Conservation (phyloP, 148 eudicot genomes). For the Arctostaphylos glauca region DNA sequence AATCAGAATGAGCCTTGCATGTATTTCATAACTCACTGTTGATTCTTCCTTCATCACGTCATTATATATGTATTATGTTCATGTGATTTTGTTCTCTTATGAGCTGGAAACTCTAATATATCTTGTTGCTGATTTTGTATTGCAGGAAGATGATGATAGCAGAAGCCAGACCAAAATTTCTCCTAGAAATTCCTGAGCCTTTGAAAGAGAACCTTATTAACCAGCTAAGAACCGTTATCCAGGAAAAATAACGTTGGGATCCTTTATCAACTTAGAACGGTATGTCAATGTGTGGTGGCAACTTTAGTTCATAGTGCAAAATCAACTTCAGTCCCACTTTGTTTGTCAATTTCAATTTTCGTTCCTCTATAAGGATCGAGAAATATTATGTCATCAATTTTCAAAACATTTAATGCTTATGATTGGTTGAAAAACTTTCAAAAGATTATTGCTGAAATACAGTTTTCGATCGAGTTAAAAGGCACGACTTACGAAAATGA, state of each 20-base stretch:
- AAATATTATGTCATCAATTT: too few species aligned
- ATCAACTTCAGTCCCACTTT: too few species aligned
- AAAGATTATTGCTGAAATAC: too few species aligned
- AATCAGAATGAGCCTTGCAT: background rate
- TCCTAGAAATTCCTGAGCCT: slow-evolving; percentile 65
- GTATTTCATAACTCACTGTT: background rate
- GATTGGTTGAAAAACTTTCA: too few species aligned
- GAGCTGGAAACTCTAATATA: background rate
- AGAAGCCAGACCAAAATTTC: slow-evolving; percentile 55
- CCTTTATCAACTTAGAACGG: slow-evolving; percentile 22
- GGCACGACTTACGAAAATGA: too few species aligned
- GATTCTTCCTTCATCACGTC: background rate
- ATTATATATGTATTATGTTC: background rate
- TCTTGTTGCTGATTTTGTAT: slow-evolving; percentile 6
- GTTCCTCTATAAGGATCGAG: too few species aligned
- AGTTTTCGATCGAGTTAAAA: too few species aligned
- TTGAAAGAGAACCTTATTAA: slow-evolving; percentile 62
- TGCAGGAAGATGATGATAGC: slow-evolving; percentile 66
- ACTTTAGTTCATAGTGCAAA: background rate
- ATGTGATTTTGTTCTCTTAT: background rate
- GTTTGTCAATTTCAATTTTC: too few species aligned
- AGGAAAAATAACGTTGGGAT: slow-evolving; percentile 28
- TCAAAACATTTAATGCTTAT: too few species aligned
- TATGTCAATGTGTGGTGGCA: slow-evolving; percentile 4
- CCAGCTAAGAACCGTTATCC: slow-evolving; percentile 54